phyloP scores from a whole-genome alignment of 768 basidiomycete genomes.

The Gloeopeniophorella convolvens region DNA sequence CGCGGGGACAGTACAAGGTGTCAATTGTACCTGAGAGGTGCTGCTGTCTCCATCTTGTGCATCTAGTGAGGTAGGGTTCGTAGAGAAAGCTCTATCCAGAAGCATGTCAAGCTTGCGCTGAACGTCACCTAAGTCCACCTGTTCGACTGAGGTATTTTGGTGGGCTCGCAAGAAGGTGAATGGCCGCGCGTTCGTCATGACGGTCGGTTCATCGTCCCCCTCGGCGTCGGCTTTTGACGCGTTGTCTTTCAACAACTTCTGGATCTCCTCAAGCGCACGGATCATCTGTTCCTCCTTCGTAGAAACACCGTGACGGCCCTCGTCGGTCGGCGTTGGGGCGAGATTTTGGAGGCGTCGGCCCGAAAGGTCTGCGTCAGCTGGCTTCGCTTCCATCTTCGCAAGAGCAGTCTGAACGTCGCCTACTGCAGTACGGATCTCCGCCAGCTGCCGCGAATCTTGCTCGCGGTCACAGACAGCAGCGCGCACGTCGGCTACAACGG shows the following conservation, averaged over 20 bases:
- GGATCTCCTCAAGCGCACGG: constrained; percentile 32
- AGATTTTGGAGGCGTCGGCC: neutral
- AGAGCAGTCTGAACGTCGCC: constrained; percentile 7
- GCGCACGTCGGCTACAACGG: constrained; percentile 8
- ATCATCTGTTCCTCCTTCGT: constrained; percentile 2
- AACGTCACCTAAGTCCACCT: constrained; percentile 27
- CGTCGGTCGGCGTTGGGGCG: neutral
- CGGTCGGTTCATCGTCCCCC: neutral
- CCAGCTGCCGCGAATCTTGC: constrained; percentile 7
- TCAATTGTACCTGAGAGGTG: neutral
- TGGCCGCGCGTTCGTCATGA: constrained; percentile 16
- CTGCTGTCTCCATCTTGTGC: too few relatives aligned
- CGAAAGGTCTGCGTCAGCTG: neutral
- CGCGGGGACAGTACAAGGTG: neutral
- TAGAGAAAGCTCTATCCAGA: constrained; percentile 21
- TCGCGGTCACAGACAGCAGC: constrained; percentile 10
- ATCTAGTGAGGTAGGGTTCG: neutral
- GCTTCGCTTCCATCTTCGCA: neutral
- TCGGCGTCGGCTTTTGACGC: constrained; percentile 32
- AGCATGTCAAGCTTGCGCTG: constrained; percentile 35
- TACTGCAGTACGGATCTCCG: constrained; percentile 18
- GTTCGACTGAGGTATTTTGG: constrained; percentile 2
- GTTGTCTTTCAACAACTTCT: constrained; percentile 33
- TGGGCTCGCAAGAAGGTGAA: constrained; percentile 20
- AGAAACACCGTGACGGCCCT: neutral